Percentiles rank a stretch among this genome's conserved stretches.
phyloP scores from a whole-genome alignment of 2,329 filamentous ascomycete genomes.

The Talaromyces sp. region DNA sequence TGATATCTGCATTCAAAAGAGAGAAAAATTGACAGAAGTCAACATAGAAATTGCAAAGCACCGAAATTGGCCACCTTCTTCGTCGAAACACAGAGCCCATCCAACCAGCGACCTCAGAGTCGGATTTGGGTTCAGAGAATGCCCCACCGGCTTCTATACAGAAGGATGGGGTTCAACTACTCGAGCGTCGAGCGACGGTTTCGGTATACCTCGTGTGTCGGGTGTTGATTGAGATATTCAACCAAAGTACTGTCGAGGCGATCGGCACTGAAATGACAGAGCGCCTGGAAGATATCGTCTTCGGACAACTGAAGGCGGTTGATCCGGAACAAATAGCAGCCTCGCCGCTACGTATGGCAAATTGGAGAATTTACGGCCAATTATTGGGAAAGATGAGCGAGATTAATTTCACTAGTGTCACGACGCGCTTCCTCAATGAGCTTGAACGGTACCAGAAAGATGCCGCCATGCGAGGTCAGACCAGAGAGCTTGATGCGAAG shows the following conservation, averaged over 20 bases:
- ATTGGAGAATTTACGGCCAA: conserved; percentile 93
- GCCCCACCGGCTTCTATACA: conserved; percentile 32
- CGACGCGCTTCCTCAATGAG: conserved; percentile 75
- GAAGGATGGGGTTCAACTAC: conserved; percentile 67
- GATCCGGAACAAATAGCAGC: conserved; percentile 70
- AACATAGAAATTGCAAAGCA: conserved; percentile 30
- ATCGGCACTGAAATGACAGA: conserved; percentile 91
- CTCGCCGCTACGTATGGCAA: conserved; percentile 82
- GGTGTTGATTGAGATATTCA: conserved; percentile 89
- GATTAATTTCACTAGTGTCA: conserved; percentile 81
- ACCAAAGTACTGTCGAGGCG: conserved; percentile 75
- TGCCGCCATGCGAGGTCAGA: conserved; percentile 47
- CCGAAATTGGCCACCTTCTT: conserved; percentile 50
- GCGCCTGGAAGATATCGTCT: conserved; percentile 91
- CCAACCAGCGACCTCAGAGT: conserved; percentile 44
- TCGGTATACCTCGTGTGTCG: conserved; percentile 95
- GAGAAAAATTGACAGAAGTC: conserved; percentile 1
- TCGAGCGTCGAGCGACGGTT: conserved; percentile 85
- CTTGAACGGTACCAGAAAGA: conserved; percentile 76
- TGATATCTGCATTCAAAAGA: not conserved
- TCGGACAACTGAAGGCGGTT: conserved; percentile 85
- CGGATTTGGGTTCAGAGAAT: conserved; percentile 28
- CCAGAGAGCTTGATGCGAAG: conserved; percentile 69
- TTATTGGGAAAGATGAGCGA: conserved; percentile 95
- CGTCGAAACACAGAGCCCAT: conserved; percentile 73